Evolutionary conservation across 2,329 filamentous ascomycete species (phyloP).

Genomic region (Diplocarpon rosae): DNA sequence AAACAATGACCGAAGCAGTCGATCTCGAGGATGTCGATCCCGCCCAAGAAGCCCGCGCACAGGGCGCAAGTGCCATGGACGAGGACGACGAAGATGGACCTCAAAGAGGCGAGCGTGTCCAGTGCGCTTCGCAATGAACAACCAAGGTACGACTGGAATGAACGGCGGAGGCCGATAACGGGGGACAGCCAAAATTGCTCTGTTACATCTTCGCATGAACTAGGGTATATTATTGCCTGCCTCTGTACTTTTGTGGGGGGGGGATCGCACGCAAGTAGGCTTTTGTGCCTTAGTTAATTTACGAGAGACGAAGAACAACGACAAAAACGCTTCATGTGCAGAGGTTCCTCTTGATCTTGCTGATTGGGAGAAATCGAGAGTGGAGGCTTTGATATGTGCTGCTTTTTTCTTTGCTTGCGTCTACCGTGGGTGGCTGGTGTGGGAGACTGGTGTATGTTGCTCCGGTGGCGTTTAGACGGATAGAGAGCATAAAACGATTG

Average conservation of each 20-base stretch:
- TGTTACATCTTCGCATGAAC: constrained; percentile 13
- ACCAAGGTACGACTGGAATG: background rate
- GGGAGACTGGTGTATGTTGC: background rate
- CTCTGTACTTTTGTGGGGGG: constrained; percentile 4
- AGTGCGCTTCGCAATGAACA: constrained; percentile 73
- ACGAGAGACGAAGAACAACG: constrained; percentile 7
- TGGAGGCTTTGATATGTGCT: no score
- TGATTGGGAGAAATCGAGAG: background rate
- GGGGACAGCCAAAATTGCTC: background rate
- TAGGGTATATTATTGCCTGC: constrained; percentile 6
- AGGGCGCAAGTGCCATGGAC: constrained; percentile 54
- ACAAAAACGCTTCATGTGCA: background rate
- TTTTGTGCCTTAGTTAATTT: background rate
- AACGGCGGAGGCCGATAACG: background rate
- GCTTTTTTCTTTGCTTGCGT: background rate
- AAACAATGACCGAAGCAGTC: constrained; percentile 87
- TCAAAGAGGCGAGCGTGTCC: constrained; percentile 62
- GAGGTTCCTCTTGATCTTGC: background rate
- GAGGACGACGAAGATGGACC: constrained; percentile 72
- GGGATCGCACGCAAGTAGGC: constrained; percentile 8
- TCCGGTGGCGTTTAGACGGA: constrained; percentile 18
- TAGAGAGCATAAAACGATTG: constrained; percentile 17
- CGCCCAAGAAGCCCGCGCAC: constrained; percentile 54
- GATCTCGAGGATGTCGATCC: constrained; percentile 76
- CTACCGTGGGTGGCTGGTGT: background rate